These are phyloP conservation scores for Emericellopsis cladophorae DNA, from an alignment of 2,329 filamentous ascomycete species.

Conservation along the genomic window DNA sequence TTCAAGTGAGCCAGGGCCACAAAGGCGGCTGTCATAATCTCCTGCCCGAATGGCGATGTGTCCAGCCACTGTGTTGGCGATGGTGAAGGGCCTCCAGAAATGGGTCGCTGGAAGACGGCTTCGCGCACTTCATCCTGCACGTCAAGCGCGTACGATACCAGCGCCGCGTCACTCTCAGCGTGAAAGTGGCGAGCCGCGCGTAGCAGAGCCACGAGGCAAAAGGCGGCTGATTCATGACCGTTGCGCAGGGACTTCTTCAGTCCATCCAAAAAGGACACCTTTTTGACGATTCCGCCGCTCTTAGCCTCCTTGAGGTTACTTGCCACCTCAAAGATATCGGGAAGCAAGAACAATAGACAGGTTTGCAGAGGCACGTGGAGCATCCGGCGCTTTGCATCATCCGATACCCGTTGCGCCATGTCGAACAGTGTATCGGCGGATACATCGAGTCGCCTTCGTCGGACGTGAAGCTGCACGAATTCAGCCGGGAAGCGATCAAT, in stretches of 20 bases:
- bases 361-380: conserved; percentile 51
- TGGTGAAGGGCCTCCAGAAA: conserved; percentile 11
- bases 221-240: conserved; percentile 54
- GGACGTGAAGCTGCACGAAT: conserved; percentile 50
- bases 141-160: conserved; percentile 56
- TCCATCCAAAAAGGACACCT: conserved; percentile 51
- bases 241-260: conserved; percentile 51
- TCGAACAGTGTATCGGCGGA: conserved; percentile 57
- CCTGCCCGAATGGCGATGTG: conserved; percentile 42
- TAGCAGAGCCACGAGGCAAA: conserved; percentile 50
- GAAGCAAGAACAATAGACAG: conserved; percentile 48
- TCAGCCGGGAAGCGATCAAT: conserved; percentile 52
- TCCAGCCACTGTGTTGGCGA: conserved; percentile 18
- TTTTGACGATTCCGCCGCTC: conserved; percentile 49
- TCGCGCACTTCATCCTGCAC: conserved; percentile 57
- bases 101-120: conserved; percentile 45
- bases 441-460: conserved; percentile 49
- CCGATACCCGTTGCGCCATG: conserved; percentile 50
- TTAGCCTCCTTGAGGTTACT: conserved; percentile 54
- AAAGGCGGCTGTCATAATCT: conserved; percentile 54
- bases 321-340: conserved; percentile 58
- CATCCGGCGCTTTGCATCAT: conserved; percentile 41
- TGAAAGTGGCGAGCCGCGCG: conserved; percentile 53
- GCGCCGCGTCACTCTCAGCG: conserved; percentile 46
- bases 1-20: conserved; percentile 51